phyloP scores from a whole-genome alignment of 805 yeast species.

The Pichia eremophila region DNA sequence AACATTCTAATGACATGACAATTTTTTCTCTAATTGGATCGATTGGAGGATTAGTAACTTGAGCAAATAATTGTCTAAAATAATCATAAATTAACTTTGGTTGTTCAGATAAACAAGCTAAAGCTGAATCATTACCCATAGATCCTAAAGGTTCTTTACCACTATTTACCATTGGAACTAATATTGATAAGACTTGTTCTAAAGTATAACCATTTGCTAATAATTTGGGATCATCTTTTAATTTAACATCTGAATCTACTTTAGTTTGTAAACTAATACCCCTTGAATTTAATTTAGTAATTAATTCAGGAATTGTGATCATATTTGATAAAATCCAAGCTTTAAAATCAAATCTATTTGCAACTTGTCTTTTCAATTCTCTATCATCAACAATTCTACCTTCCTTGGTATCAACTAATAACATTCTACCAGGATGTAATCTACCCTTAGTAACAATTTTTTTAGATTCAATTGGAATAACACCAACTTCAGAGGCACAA shows the following conservation, averaged over 20 bases:
- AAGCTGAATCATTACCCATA: constrained; percentile 96
- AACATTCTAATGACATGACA: constrained; percentile 96
- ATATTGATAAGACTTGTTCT: constrained; percentile 74
- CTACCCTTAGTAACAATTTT: constrained; percentile 84
- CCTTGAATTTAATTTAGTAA: constrained; percentile 44
- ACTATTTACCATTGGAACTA: constrained; percentile 88
- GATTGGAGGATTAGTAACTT: constrained; percentile 97
- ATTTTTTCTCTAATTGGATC: constrained; percentile 96
- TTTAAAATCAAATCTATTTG: constrained; percentile 82
- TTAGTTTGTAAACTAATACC: constrained; percentile 21
- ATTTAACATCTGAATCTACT: constrained; percentile 30
- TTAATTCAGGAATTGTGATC: constrained; percentile 73
- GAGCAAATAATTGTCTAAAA: constrained; percentile 94
- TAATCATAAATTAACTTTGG: constrained; percentile 87
- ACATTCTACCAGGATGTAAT: constrained; percentile 92
- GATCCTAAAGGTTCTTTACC: constrained; percentile 96
- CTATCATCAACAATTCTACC: constrained; percentile 92
- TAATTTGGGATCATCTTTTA: constrained; percentile 76
- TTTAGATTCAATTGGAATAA: constrained; percentile 78
- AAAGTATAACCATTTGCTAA: constrained; percentile 88
- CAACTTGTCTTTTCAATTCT: constrained; percentile 71
- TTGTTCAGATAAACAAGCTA: constrained; percentile 90
- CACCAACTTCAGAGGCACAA: constrained; percentile 98
- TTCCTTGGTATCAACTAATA: constrained; percentile 85
- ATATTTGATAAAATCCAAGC: constrained; percentile 86